Evolutionary conservation across 495 filamentous ascomycete species (phyloP), one percentile per base, ranked within the genome.

Genomic region (Xylaria bambusicola): DNA sequence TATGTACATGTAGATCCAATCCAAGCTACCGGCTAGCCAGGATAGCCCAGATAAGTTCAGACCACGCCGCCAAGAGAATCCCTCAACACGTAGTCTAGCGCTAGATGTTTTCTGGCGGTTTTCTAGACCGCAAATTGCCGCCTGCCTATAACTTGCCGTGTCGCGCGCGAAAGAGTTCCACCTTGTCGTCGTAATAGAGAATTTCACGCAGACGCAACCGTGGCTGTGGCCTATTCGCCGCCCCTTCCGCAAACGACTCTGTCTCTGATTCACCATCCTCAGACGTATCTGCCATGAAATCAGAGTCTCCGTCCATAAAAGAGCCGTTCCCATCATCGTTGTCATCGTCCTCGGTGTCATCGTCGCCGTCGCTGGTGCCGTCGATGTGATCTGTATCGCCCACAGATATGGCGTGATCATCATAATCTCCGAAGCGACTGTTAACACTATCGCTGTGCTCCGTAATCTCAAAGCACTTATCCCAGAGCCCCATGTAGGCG

Each of bases 381-480:
- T 74, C 72, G 20, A 76, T 73, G 27, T 73, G 67, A 29, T 76
- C 77, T 47, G 80, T 77, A 27, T 80, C 81, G 21, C 73, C 74
- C 42, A 74, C 36, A n/a, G 23, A 18, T 20, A 41, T 27, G 72
- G 73, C 17, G 68, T 74, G n/a, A 75, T 73, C 27, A 66, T 68
- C 58, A 17, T 66, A 51, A 51, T 76, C 73, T 38, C 63, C 50
- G 46, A 54, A 53, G 50, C 66, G 66, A 62, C 68, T 71, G 31
- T 52, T 69, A 15, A 3, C 35, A 47, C 78, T 76, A n/a, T 83
- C 79, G 51, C 81, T 73, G 13, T 73, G 73, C 21, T 78, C 93
- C 8, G 92, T 76, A 48, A 97, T 89, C 69, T 97, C 92, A 66
- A 91, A 97, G 73, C 93, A 97, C 71, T 95, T 96, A 6, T 71